phyloP scores from a whole-genome alignment of 768 basidiomycete species.

The Boletellus ananiceps region DNA sequence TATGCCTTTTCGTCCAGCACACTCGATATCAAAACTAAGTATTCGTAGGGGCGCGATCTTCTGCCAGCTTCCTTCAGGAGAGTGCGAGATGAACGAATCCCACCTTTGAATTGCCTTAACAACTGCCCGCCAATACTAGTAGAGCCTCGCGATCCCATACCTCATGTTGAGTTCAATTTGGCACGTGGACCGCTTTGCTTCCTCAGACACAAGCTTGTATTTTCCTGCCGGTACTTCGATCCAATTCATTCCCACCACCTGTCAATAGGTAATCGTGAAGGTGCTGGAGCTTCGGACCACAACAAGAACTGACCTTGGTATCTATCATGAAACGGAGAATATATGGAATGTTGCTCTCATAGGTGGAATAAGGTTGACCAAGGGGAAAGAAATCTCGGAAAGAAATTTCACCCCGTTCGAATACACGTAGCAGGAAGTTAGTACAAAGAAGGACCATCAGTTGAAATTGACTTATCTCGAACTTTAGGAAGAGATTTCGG shows the following conservation, averaged over 20 bases:
- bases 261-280: not conserved
- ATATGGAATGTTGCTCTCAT: conserved; percentile 92
- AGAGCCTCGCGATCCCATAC: conserved; percentile 37
- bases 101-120: conserved; percentile 46
- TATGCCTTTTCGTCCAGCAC: conserved; percentile 94
- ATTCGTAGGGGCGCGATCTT: conserved; percentile 90
- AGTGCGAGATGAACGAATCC: conserved; percentile 82
- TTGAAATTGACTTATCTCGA: conserved; percentile 66
- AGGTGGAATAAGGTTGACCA: conserved; percentile 58
- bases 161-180: conserved; percentile 82
- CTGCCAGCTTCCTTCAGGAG: conserved; percentile 90
- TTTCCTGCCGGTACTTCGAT: conserved; percentile 85
- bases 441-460: conserved; percentile 2
- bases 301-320: conserved; percentile 57
- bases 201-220: conserved; percentile 59
- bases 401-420: conserved; percentile 71
- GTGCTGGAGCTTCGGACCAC: not conserved
- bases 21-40: conserved; percentile 98
- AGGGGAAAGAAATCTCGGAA: conserved; percentile 57
- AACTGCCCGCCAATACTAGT: not conserved
- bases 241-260: conserved; percentile 99
- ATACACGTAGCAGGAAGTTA: conserved; percentile 40
- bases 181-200: conserved; percentile 69
- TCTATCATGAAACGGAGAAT: conserved; percentile 97
- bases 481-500: conserved; percentile 80